These are phyloP conservation scores for Sabuloglossum arenarium DNA, from an alignment of 495 filamentous ascomycete species.

Conservation along the genomic window DNA sequence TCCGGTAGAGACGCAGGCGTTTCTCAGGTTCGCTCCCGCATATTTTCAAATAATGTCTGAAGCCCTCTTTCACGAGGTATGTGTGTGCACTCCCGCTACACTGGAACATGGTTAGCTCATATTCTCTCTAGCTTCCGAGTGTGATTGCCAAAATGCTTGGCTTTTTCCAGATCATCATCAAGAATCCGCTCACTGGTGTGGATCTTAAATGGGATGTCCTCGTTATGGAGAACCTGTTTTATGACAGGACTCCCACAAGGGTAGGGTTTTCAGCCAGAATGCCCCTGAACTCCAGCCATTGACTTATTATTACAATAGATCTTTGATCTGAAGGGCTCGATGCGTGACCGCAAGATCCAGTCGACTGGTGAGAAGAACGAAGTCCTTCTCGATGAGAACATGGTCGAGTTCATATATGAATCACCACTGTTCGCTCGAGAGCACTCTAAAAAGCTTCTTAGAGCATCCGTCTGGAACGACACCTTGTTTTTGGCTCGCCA, in stretches of 20 bases:
- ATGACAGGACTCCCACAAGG: constrained; percentile 75
- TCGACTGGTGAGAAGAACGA: constrained; percentile 89
- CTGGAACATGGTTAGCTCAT: neutral
- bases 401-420: constrained; percentile 98
- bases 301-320: constrained; percentile 23
- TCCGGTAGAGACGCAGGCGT: constrained; percentile 77
- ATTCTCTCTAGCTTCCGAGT: constrained; percentile 38
- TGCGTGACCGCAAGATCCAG: constrained; percentile 93
- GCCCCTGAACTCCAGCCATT: neutral
- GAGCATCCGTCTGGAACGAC: constrained; percentile 79
- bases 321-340: constrained; percentile 94
- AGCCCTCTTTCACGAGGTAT: constrained; percentile 68
- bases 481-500: constrained; percentile 81
- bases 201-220: constrained; percentile 91
- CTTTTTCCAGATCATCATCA: constrained; percentile 93
- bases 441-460: constrained; percentile 75
- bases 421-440: constrained; percentile 85
- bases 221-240: constrained; percentile 98
- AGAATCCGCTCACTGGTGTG: constrained; percentile 73
- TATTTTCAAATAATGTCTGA: constrained; percentile 97
- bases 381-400: constrained; percentile 93
- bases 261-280: neutral
- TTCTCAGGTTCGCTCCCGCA: constrained; percentile 81
- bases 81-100: neutral
- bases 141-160: constrained; percentile 99